Evolutionary conservation across 495 filamentous ascomycete genomes (phyloP), one percentile per base, ranked within the genome.

Genomic region (Rhizodiscina lignyota): DNA sequence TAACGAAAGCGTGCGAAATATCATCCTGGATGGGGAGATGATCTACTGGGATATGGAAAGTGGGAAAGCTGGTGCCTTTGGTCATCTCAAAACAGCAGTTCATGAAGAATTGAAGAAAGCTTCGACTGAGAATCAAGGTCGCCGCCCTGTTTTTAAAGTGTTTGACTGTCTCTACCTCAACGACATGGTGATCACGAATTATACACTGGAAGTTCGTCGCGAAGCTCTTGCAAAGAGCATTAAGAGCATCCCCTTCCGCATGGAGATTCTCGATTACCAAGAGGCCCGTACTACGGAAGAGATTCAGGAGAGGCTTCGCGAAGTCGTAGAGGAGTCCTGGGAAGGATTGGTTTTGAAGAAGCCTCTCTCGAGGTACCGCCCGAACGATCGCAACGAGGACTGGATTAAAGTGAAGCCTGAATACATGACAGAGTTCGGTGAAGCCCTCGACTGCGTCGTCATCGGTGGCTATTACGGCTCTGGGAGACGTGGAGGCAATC

Each of bases 331-430:
- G 3, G 79, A 91, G 45, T 74, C 83, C 1, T 84, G 80, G 2
- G 89, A 97, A 53, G 89, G 89, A 3, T 60, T 97, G 4, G 85
- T 97, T 0, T 60, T 97, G 38, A 97, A 97, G 59, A 96, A 94
- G 47, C 89, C 89, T 4, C 66, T 79, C 10, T 89, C 84, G 2
- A 60, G 69, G 32, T 97, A 97, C 51, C 70, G 74, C 18, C 62
- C 94, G 21, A 94, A 93, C 53, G 79, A 84, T 43, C 80, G 89
- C 20, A 89, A 89, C 49, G 83, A 94, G 47, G 79, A 92, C 60
- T 97, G 89, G 89, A 82, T 96, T 63, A 97, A 97, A 53, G 85
- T 97, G 15, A 97, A 97, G 52, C 89, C 89, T 4, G 89, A 97
- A 40, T 97, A 97, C 57, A 94, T 97, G 89, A 76, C 74, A 18